Evolutionary conservation across 1,284 basidiomycete genomes (phyloP), one percentile per base, ranked within the genome.

Genomic region (Limonomyces culmigenus): DNA sequence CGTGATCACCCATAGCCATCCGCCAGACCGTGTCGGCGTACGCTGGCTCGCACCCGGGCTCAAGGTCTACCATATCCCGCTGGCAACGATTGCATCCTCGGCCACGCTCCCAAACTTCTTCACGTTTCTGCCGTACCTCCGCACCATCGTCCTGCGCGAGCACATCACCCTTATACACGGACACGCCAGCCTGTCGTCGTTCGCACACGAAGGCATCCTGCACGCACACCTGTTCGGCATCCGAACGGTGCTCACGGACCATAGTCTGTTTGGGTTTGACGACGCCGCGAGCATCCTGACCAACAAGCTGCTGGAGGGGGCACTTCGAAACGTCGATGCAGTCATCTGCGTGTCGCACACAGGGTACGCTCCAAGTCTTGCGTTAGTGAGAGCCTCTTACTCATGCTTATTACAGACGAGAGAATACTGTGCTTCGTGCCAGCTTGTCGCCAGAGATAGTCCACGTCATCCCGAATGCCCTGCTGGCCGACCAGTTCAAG

Each of bases 331-430:
- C 52, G 83, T 92, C 0, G 93, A 97, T 44, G 86, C 79, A 0
- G 87, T 87, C 0, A 91, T 97, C 21, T 96, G 91, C 49, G 95
- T 98, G 34, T 92, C 87, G n/a, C 85, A 98, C 55, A 96, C 91
- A 0, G 89, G 89, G 87, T 87, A 49, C 45, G 69, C 4, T 4
- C 23, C 8, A 13, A 17, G 21, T 27, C 5, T 29, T 35, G 3
- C 20, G 19, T 25, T 27, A 3, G n/a, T 12, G 21, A 15, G 11
- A 20, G 25, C 18, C 14, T 33, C 25, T n/a, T 19, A 25, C 32
- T 35, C 19, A 41, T 38, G 23, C 5, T 16, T 37, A 17, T 8
- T 20, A 15, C 42, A 86, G 84, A 20, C 77, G 84, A 27, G 95
- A 98, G 59, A 99, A 98, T 45, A 97, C 92, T 0, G 85, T 91